Evolutionary conservation across 352 stramenopile genomes (phyloP), one percentile per base, ranked within the genome.

Genomic region (Saprolegnia diclina): DNA sequence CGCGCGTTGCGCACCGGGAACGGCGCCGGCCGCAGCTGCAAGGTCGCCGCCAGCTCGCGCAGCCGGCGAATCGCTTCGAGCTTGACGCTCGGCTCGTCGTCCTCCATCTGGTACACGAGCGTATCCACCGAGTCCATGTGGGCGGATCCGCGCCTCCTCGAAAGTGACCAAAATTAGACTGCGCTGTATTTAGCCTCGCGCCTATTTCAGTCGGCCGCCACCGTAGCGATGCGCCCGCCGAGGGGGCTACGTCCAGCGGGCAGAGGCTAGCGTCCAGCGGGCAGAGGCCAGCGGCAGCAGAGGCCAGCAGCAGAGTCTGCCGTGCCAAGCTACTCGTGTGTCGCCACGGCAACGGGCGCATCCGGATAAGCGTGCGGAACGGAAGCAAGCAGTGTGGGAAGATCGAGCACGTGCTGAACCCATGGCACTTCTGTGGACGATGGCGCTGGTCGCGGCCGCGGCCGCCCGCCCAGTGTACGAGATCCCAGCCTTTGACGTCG

Each of bases 21-120:
- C 46, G 87, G 76, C 22, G 80, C 70, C 14, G 54, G 54, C 13
- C 19, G n/a, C 35, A 21, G n/a, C 16, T 62, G 22, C 11, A 62
- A 22, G 11, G 26, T n/a, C 10, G 80, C 79, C 6, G 82, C 82
- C 46, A 89, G 78, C 62, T 81, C 85, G 57, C 84, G 80, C 50
- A 92, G 76, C 35, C 85, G 85, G 53, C 85, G 76, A 24, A 91
- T 65, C 18, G 82, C 87, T 24, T 77, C 72, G 59, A 73, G 77
- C 21, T 80, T 78, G 56, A 92, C 79, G 1, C 35, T 65, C 11
- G 73, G 66, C 62, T 91, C 80, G 22, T 90, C 81, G 67, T 91
- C 82, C 73, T 91, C 84, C n/a, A 92, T 68, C 73, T 91, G 82
- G 67, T 88, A 88, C 54, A 91, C 82, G 18, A 92, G 74, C 32